phyloP scores from a whole-genome alignment of 164 flowering plant species.

The Euptelea pleiosperma region DNA sequence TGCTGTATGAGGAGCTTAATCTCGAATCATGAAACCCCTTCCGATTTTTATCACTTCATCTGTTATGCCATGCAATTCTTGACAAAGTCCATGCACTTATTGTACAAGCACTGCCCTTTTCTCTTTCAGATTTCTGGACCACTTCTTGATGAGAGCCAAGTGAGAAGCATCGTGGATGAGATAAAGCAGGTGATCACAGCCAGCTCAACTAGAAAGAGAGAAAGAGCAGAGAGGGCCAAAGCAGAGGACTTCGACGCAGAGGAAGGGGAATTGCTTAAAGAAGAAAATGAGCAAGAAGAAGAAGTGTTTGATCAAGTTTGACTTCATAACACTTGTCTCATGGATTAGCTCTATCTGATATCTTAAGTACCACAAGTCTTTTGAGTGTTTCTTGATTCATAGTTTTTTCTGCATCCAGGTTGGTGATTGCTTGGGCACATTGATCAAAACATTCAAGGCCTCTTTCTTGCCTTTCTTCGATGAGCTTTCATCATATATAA shows the following conservation, averaged over 20 bases:
- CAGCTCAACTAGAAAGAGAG: slow-evolving; percentile 76
- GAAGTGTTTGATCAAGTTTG: slow-evolving; percentile 92
- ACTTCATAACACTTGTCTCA: slow-evolving; percentile 6
- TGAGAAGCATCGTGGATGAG: slow-evolving; percentile 82
- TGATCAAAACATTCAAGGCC: slow-evolving; percentile 88
- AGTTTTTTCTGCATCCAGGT: slow-evolving; percentile 51
- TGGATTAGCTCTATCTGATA: background rate
- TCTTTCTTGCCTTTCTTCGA: slow-evolving; percentile 96
- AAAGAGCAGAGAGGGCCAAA: slow-evolving; percentile 79
- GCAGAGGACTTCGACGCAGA: slow-evolving; percentile 98
- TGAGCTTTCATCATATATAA: slow-evolving; percentile 73
- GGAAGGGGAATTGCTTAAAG: slow-evolving; percentile 80
- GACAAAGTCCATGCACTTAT: background rate
- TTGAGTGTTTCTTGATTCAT: background rate
- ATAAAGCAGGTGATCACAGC: slow-evolving; percentile 83
- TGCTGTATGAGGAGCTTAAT: no score
- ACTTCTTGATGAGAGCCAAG: slow-evolving; percentile 78
- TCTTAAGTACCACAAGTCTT: background rate
- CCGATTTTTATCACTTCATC: background rate
- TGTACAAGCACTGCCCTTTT: background rate
- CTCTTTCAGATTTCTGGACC: slow-evolving; percentile 62
- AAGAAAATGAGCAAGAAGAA: slow-evolving; percentile 98
- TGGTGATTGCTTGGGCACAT: slow-evolving; percentile 91
- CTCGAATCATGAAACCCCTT: no score
- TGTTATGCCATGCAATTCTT: background rate